These are phyloP conservation scores for Parmelia sp. DNA, from an alignment of 495 filamentous ascomycete species.

Conservation along the genomic window DNA sequence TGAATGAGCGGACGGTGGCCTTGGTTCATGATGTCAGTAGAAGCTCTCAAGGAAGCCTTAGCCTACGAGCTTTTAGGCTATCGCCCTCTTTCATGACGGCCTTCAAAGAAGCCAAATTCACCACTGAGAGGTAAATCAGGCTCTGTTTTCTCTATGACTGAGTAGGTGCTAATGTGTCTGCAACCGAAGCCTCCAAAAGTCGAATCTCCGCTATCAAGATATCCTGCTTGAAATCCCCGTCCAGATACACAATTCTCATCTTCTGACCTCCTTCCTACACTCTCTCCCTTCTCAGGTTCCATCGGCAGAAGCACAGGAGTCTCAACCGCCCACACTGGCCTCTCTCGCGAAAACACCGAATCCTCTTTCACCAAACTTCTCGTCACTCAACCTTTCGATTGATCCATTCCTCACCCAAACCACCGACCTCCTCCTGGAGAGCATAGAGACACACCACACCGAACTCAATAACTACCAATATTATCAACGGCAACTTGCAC, in stretches of 20 bases:
- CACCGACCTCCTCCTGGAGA: constrained; percentile 88
- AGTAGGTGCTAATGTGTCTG: constrained; percentile 30
- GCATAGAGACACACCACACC: constrained; percentile 94
- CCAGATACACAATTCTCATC: constrained; percentile 90
- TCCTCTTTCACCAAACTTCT: constrained; percentile 76
- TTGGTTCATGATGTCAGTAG: constrained; percentile 92
- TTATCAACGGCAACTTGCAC: constrained; percentile 89
- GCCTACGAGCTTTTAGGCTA: constrained; percentile 82
- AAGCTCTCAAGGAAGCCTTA: constrained; percentile 85
- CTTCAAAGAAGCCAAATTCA: constrained; percentile 96
- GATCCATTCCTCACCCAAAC: constrained; percentile 99
- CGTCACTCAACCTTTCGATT: constrained; percentile 77
- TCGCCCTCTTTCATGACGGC: constrained; percentile 84
- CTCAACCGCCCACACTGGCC: constrained; percentile 38
- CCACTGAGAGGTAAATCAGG: constrained; percentile 67
- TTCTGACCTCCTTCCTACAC: constrained; percentile 90
- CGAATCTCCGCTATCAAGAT: constrained; percentile 86
- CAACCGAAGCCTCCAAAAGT: constrained; percentile 70
- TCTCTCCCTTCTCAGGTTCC: constrained; percentile 63
- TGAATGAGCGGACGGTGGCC: constrained; percentile 89
- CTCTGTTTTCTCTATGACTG: background rate
- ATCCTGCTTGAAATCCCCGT: constrained; percentile 91
- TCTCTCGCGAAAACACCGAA: constrained; percentile 32
- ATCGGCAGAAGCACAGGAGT: constrained; percentile 38
- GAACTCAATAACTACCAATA: constrained; percentile 99